phyloP scores from a whole-genome alignment of 208 protist genomes.

The Trypanosoma congolense region DNA sequence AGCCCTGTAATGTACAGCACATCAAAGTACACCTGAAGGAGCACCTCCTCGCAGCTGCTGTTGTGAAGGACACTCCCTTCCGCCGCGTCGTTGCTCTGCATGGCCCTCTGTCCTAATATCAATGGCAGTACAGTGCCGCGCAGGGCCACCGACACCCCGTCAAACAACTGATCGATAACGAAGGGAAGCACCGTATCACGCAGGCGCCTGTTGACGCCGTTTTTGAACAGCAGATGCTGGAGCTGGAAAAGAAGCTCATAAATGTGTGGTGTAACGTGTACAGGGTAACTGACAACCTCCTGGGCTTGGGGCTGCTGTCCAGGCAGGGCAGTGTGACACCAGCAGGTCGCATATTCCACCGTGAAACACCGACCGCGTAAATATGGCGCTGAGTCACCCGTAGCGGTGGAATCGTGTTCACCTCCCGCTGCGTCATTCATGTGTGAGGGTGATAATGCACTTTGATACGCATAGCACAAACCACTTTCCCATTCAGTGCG shows the following conservation, averaged over 20 bases:
- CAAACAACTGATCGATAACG: constrained; percentile 14
- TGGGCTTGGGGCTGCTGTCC: background rate
- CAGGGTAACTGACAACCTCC: constrained; percentile 9
- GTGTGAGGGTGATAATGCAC: constrained; percentile 8
- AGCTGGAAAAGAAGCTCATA: constrained; percentile 21
- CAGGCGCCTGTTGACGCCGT: background rate
- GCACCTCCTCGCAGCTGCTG: constrained; percentile 15
- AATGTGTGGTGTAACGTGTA: constrained; percentile 22
- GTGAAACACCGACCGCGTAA: background rate
- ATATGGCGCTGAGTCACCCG: background rate
- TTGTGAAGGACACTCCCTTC: background rate
- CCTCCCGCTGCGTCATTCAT: background rate
- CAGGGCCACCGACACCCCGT: constrained; percentile 7
- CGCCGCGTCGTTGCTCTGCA: background rate
- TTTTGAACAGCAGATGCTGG: constrained; percentile 18
- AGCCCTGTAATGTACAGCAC: constrained; percentile 11
- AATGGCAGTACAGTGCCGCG: constrained; percentile 13
- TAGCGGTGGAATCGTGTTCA: background rate
- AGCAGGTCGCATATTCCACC: constrained; percentile 18
- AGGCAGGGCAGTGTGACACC: background rate
- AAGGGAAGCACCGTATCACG: constrained; percentile 12
- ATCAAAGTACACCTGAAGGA: constrained; percentile 37
- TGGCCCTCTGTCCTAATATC: background rate
- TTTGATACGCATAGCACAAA: constrained; percentile 10
- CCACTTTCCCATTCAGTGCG: constrained; percentile 20